phyloP scores from a whole-genome alignment of 129 eudicot genomes.

The Flaveria trinervia region DNA sequence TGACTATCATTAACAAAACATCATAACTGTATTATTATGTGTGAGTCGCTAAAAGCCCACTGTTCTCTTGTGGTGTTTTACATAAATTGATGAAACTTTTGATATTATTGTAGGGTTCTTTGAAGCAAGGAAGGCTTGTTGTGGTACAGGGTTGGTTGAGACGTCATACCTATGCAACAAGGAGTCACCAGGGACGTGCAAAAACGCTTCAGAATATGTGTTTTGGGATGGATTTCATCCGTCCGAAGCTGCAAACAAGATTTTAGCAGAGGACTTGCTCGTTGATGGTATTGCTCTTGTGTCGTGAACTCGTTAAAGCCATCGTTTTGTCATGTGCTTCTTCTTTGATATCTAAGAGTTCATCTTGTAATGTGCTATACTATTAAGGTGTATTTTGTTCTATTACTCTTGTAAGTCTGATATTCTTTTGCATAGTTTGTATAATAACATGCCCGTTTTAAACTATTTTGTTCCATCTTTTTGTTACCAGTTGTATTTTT shows the following conservation, averaged over 20 bases:
- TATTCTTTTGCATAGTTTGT: background rate
- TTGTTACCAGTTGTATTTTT: too few species aligned
- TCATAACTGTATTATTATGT: too few species aligned
- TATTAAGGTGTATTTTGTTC: background rate
- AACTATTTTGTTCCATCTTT: background rate
- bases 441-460: background rate
- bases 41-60: too few species aligned
- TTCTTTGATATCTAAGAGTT: slow-evolving; percentile 8
- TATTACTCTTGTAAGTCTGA: background rate
- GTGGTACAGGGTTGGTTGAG: slow-evolving; percentile 89
- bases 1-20: too few species aligned
- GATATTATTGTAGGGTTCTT: slow-evolving; percentile 58
- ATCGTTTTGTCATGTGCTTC: background rate
- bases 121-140: slow-evolving; percentile 93
- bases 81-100: slow-evolving; percentile 1
- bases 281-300: slow-evolving; percentile 72
- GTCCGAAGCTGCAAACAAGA: slow-evolving; percentile 75
- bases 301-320: slow-evolving; percentile 33
- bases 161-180: slow-evolving; percentile 72
- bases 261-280: slow-evolving; percentile 64
- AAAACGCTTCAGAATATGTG: slow-evolving; percentile 77
- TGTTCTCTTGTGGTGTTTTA: background rate
- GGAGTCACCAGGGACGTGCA: slow-evolving; percentile 76
- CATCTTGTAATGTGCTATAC: background rate
- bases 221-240: slow-evolving; percentile 98